A percentile compares a stretch with the other conserved stretches of the same genome.
Evolutionary conservation across 805 yeast species (phyloP).

Genomic region (Saturnispora sekii): DNA sequence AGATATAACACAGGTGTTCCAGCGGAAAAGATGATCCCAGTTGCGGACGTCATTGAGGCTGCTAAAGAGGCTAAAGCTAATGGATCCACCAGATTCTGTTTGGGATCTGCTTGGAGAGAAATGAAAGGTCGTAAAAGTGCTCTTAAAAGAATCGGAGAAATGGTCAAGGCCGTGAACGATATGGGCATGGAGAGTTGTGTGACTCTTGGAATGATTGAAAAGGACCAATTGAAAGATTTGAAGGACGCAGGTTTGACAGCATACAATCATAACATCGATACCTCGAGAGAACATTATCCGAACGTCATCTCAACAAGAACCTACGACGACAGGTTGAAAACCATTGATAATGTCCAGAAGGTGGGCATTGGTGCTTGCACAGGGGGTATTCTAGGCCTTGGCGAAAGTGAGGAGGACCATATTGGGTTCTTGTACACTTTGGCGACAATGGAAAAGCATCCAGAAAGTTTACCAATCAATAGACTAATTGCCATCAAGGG

Average conservation of each 20-base stretch:
- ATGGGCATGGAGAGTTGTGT: constrained; percentile 72
- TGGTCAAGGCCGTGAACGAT: constrained; percentile 49
- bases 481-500: constrained; percentile 71
- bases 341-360: constrained; percentile 52
- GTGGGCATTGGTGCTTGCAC: constrained; percentile 61
- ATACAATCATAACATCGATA: constrained; percentile 72
- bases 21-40: constrained; percentile 51
- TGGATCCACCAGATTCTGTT: constrained; percentile 71
- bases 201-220: constrained; percentile 67
- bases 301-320: constrained; percentile 61
- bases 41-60: constrained; percentile 54
- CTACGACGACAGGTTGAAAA: constrained; percentile 61
- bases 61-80: constrained; percentile 58
- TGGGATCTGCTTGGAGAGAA: constrained; percentile 87
- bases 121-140: constrained; percentile 71
- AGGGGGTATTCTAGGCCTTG: constrained; percentile 74
- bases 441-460: constrained; percentile 61
- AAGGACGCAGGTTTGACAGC: constrained; percentile 71
- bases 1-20: constrained; percentile 61
- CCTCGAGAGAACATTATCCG: constrained; percentile 69
- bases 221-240: constrained; percentile 50
- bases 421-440: constrained; percentile 57
- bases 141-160: constrained; percentile 47
- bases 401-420: constrained; percentile 66
- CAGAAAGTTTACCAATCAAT: constrained; percentile 76